Percentiles rank a stretch among this genome's conserved stretches.
Conservation (phyloP, 176 grass and related monocot genomes). For the Avena insularis region DNA sequence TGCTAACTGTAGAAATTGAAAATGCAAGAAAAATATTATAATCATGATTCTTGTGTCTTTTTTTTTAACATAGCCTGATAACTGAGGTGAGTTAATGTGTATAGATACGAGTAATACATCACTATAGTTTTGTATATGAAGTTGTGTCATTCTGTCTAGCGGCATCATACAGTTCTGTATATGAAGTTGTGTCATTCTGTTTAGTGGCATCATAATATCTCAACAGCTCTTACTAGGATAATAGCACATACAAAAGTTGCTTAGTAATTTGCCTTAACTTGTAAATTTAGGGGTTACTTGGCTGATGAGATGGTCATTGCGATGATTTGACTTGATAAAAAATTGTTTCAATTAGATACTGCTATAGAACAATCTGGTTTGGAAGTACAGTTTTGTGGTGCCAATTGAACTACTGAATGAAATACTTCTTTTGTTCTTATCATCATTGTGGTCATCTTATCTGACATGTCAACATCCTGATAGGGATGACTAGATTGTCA, state of each 20-base stretch:
- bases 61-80: neutral
- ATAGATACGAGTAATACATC: neutral
- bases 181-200: neutral
- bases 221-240: neutral
- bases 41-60: neutral
- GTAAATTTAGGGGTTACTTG: neutral
- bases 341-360: neutral
- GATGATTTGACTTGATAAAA: neutral
- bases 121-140: neutral
- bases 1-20: constrained; percentile 27
- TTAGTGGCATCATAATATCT: neutral
- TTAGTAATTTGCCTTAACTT: neutral
- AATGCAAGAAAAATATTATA: neutral
- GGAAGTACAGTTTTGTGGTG: neutral
- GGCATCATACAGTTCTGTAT: neutral
- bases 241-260: neutral
- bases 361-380: neutral
- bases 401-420: neutral
- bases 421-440: constrained; percentile 19
- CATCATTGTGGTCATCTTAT: neutral
- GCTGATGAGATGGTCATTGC: neutral
- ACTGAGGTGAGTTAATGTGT: neutral
- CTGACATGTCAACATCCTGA: constrained; percentile 37
- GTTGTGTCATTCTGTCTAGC: neutral
- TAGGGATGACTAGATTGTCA: constrained; percentile 27